Evolutionary conservation across 345 rosid species (phyloP).

Genomic region (Noccaea caerulescens): DNA sequence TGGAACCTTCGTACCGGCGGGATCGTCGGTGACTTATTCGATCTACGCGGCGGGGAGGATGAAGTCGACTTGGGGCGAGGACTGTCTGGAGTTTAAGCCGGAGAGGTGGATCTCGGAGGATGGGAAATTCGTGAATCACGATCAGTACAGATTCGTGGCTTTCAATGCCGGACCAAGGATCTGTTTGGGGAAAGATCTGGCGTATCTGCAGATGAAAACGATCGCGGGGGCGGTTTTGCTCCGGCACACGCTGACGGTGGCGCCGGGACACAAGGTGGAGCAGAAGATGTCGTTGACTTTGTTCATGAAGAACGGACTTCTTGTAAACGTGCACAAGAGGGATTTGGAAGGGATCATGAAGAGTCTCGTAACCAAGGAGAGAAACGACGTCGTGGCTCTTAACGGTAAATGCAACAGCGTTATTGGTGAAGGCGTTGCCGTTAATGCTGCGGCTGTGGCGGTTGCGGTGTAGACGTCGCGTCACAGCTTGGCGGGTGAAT

Average conservation of each 20-base stretch:
- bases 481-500: constrained; percentile 9
- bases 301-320: constrained; percentile 89
- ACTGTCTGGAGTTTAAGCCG: constrained; percentile 76
- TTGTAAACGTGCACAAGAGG: constrained; percentile 64
- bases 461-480: constrained; percentile 39
- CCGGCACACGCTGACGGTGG: constrained; percentile 68
- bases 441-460: constrained; percentile 34
- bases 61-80: constrained; percentile 88
- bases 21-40: constrained; percentile 84
- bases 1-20: constrained; percentile 88
- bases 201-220: constrained; percentile 91
- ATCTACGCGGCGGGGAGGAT: constrained; percentile 90
- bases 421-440: constrained; percentile 23
- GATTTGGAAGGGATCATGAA: constrained; percentile 52
- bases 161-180: constrained; percentile 95
- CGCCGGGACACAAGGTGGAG: constrained; percentile 83
- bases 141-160: constrained; percentile 78
- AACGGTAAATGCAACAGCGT: constrained; percentile 43
- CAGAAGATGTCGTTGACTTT: constrained; percentile 96
- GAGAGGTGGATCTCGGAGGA: constrained; percentile 88
- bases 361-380: constrained; percentile 34
- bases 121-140: constrained; percentile 54
- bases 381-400: constrained; percentile 23
- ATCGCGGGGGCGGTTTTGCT: constrained; percentile 77
- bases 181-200: constrained; percentile 84